Conservation (phyloP, 495 filamentous ascomycete species). For the Rhizodiscina lignyota region DNA sequence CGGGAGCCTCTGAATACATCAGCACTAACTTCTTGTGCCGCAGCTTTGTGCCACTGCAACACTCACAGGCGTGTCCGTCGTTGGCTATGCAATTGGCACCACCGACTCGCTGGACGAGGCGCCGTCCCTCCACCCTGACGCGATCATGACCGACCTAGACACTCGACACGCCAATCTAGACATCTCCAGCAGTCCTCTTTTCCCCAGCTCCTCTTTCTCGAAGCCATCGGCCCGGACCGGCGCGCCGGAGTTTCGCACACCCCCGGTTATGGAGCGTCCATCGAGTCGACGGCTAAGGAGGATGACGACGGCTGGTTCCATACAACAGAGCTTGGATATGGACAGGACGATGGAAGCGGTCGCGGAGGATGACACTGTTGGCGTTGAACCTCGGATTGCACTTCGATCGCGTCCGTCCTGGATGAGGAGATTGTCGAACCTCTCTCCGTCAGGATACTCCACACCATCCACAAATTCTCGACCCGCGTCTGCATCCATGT, state of each 20-base stretch:
- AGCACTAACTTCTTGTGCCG: neutral
- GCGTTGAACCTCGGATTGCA: conserved; percentile 26
- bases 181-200: no score
- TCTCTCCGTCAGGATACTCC: conserved; percentile 49
- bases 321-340: no score
- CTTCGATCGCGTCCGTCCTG: conserved; percentile 50
- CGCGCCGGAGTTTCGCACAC: no score
- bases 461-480: conserved; percentile 48
- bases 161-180: neutral
- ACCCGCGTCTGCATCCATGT: conserved; percentile 51
- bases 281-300: no score
- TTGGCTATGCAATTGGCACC: conserved; percentile 47
- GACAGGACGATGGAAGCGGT: conserved; percentile 17
- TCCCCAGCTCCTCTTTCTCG: no score
- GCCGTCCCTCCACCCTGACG: no score
- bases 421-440: conserved; percentile 58
- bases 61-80: conserved; percentile 49
- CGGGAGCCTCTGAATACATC: conserved; percentile 1
- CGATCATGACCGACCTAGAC: no score
- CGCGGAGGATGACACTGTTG: conserved; percentile 11
- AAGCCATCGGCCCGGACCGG: no score
- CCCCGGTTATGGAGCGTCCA: no score
- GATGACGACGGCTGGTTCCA: no score
- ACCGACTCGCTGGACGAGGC: conserved; percentile 19
- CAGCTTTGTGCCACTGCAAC: conserved; percentile 59